Evolutionary conservation across 768 basidiomycete species (phyloP).

Genomic region (Pleurotus giganteus): DNA sequence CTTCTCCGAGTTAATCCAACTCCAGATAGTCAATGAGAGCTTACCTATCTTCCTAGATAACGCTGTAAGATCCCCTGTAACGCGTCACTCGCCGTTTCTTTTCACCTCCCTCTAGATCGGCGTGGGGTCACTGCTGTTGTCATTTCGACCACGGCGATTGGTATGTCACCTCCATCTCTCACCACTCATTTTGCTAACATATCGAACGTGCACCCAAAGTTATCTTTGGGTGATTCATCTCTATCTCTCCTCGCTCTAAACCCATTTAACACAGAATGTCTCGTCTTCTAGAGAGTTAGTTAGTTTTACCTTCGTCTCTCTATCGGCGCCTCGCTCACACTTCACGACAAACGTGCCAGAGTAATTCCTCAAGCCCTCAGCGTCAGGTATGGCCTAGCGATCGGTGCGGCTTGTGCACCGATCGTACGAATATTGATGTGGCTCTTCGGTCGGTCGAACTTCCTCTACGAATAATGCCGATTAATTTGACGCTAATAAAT

Average conservation of each 20-base stretch:
- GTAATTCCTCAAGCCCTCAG: constrained; percentile 72
- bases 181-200: neutral
- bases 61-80: constrained; percentile 43
- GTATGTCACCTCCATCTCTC: constrained; percentile 29
- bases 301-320: no score
- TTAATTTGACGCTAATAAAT: no score
- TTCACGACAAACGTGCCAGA: constrained; percentile 21
- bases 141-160: constrained; percentile 76
- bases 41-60: constrained; percentile 81
- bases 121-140: constrained; percentile 71
- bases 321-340: no score
- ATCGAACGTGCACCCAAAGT: constrained; percentile 37
- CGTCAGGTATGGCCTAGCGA: constrained; percentile 75
- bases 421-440: constrained; percentile 76
- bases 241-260: neutral
- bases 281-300: constrained; percentile 60
- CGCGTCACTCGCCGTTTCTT: neutral
- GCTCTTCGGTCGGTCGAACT: constrained; percentile 38
- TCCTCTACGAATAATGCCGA: no score
- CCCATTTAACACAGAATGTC: neutral
- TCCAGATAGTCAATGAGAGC: constrained; percentile 77
- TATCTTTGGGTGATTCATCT: constrained; percentile 68
- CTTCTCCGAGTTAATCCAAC: constrained; percentile 10
- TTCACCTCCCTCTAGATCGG: constrained; percentile 33
- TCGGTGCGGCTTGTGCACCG: constrained; percentile 78